These are phyloP conservation scores for Metarhizium anisopliae DNA, from an alignment of 2,329 filamentous ascomycete species.

Conservation along the genomic window DNA sequence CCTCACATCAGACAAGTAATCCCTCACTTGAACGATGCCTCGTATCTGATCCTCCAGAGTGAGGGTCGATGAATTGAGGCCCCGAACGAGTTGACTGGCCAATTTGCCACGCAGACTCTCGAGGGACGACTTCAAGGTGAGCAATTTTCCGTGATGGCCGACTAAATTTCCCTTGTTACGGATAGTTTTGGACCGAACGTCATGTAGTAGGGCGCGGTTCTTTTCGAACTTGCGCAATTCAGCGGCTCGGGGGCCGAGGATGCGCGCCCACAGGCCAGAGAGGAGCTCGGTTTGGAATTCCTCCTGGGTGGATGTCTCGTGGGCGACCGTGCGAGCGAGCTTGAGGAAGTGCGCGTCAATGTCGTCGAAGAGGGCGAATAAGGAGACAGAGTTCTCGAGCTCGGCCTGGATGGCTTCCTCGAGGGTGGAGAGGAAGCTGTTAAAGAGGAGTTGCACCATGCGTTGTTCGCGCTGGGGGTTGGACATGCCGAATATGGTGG, in stretches of 20 bases:
- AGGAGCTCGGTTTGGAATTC: constrained; percentile 73
- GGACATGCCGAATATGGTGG: constrained; percentile 69
- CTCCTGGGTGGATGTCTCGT: constrained; percentile 75
- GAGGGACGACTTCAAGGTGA: constrained; percentile 77
- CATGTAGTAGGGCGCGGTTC: constrained; percentile 71
- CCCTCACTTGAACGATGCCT: constrained; percentile 71
- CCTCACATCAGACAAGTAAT: constrained; percentile 66
- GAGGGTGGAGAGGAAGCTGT: constrained; percentile 76
- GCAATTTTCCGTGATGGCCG: constrained; percentile 75
- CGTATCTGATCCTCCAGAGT: constrained; percentile 78
- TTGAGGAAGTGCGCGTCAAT: constrained; percentile 89
- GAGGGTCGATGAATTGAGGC: constrained; percentile 57
- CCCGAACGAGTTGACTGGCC: constrained; percentile 72
- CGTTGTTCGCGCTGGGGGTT: constrained; percentile 70
- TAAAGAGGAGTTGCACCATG: constrained; percentile 74
- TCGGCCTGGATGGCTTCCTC: constrained; percentile 86
- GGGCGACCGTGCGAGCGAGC: constrained; percentile 73
- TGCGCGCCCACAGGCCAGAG: constrained; percentile 73
- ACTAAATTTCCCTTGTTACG: constrained; percentile 80
- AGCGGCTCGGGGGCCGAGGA: constrained; percentile 67
- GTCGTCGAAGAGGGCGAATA: constrained; percentile 84
- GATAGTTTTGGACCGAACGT: constrained; percentile 74
- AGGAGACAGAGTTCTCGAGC: constrained; percentile 65
- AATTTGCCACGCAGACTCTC: constrained; percentile 78
- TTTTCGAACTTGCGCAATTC: constrained; percentile 85